Conservation (phyloP, 2,329 filamentous ascomycete species). For the Aschersonia sp. region DNA sequence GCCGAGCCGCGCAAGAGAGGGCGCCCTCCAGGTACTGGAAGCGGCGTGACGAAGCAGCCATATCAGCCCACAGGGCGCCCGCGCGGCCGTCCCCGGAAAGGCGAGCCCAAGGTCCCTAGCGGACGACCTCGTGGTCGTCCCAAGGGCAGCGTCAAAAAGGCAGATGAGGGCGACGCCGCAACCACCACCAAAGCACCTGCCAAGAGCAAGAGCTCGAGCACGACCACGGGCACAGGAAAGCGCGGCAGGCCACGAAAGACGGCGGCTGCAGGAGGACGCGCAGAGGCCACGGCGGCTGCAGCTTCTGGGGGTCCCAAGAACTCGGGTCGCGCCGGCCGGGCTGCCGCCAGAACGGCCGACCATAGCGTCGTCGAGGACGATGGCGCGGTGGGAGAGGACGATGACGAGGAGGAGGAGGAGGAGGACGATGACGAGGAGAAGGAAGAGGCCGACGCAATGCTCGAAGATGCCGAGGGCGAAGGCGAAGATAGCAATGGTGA, state of each 20-base stretch:
- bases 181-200: slow-evolving; percentile 3
- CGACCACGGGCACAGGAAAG: slow-evolving; percentile 6
- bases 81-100: slow-evolving; percentile 27
- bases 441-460: slow-evolving; percentile 3
- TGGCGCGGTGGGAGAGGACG: not conserved
- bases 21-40: slow-evolving; percentile 1
- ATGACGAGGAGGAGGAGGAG: not conserved
- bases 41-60: slow-evolving; percentile 16
- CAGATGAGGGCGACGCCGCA: slow-evolving; percentile 4
- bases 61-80: slow-evolving; percentile 23
- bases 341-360: slow-evolving; percentile 1
- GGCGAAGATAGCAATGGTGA: slow-evolving; percentile 7
- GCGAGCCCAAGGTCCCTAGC: slow-evolving; percentile 17
- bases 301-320: slow-evolving; percentile 8
- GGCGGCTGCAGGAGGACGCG: slow-evolving; percentile 6
- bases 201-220: slow-evolving; percentile 5
- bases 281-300: slow-evolving; percentile 4
- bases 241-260: slow-evolving; percentile 17
- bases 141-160: slow-evolving; percentile 22
- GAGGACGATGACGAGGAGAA: slow-evolving; percentile 12
- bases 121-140: slow-evolving; percentile 35
- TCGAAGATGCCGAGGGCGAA: slow-evolving; percentile 9
- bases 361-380: not conserved
- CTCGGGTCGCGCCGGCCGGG: not conserved
- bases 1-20: slow-evolving; percentile 2